Evolutionary conservation across 1,284 basidiomycete species (phyloP), one percentile per base, ranked within the genome.

Genomic region (Grifola frondosa): DNA sequence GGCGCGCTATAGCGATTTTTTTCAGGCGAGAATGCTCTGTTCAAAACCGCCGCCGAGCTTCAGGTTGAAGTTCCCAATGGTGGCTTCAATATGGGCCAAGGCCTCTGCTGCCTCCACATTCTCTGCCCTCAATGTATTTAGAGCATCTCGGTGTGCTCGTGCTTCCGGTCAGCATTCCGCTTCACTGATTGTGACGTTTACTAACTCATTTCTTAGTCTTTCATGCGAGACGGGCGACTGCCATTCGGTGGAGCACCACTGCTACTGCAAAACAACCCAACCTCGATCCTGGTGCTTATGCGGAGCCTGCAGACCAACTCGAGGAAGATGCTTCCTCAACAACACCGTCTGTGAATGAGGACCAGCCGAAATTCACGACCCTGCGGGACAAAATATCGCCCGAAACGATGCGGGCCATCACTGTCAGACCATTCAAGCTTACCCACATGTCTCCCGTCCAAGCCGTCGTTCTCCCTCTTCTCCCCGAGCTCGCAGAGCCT

Each of bases 361-460:
- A 59, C 19, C 54, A 53, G 49, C 59, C 58, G 11, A 40, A 30
- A 19, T 82, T 83, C 60, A 42, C 55, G 19, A 60, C 66, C 12
- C 61, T 84, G 19, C 62, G 71, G 50, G 69, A 63, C 19, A 58
- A 59, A 15, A 53, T 84, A 47, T 62, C 67, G 37, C 48, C 60
- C 15, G 59, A 70, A 6, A 81, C 84, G 0, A 67, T 89, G 24
- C 73, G 75, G 49, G 84, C 89, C 6, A 73, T 94, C 43, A 84
- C 76, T 1, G 61, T 67, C 35, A 70, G 68, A 26, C 91, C 91
- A 0, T 89, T 94, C 74, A 71, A 77, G 17, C 80, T 92, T 50
- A 74, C 65, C 11, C 69, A 74, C 39, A 94, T 97, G 91, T 87
- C 88, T 3, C 67, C 82, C 10, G 94, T 98, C 1, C 96, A 98